Evolutionary conservation across 2,329 filamentous ascomycete species (phyloP), one percentile per base, ranked within the genome.

Genomic region (Amauroascus verrucosus): DNA sequence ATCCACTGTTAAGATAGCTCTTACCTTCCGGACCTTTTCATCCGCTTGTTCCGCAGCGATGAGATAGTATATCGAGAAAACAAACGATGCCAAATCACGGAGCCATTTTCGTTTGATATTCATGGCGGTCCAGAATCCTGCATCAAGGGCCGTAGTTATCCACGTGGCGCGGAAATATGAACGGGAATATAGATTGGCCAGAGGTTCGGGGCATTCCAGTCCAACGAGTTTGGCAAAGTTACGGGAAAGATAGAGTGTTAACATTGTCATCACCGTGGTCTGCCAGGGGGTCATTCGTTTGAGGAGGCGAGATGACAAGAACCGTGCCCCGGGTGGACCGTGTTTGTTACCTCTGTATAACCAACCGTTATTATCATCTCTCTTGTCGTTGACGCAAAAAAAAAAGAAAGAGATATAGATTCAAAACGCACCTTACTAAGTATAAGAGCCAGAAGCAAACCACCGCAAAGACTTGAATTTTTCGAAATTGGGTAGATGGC

Each of bases 91-190:
- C 13, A 95, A 65, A 66, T 97, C 90, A 37, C 89, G 79, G 40
- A 95, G 61, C 81, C 86, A 90, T 62, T 86, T 89, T 46, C 76
- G 76, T 54, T 80, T 81, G 58, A 98, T 90, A 63, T 83, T 85
- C 93, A 98, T 98, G 32, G 93, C 93, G 0, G 89, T 95, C 93
- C 93, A 98, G 69, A 96, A 98, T 1, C 93, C 93, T 5, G 93
- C 93, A 63, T 98, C 93, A 56, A 98, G 72, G 0, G 89, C 93
- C 0, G 93, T 98, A 51, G 93, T 83, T 14, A 97, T 81, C 93
- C 93, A 98, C 65, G 93, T 98, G 53, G 93, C 93, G 47, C 93
- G 84, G 68, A 95, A 98, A 72, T 94, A 98, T 26, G 86, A 83
- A 49, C 88, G 78, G 52, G 87, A 88, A 72, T 98, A 98, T 67